Percentiles rank a stretch among this genome's conserved stretches.
These are phyloP conservation scores for Athelia sp. DNA, from an alignment of 1,284 basidiomycete genomes.

Conservation along the genomic window DNA sequence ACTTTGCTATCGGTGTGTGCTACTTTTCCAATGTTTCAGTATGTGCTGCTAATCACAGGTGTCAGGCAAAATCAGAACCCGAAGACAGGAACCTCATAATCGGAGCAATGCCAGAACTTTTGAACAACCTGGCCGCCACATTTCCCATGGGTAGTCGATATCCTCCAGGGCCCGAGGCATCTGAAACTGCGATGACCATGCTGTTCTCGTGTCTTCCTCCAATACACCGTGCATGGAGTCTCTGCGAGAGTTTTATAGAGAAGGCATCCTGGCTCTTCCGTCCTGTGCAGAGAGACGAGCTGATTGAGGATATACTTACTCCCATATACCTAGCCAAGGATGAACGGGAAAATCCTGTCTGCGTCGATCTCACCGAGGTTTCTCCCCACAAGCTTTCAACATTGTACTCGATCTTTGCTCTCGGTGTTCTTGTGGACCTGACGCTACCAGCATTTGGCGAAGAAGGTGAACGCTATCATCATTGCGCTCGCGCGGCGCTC, in stretches of 20 bases:
- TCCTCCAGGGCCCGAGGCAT: too few relatives aligned
- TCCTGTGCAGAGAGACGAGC: slow-evolving; percentile 58
- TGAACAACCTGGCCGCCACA: neutral
- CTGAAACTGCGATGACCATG: slow-evolving; percentile 14
- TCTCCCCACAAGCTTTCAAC: slow-evolving; percentile 53
- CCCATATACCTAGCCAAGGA: slow-evolving; percentile 54
- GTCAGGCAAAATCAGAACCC: slow-evolving; percentile 41
- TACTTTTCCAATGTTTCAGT: too few relatives aligned
- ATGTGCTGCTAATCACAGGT: slow-evolving; percentile 9
- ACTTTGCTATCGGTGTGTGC: too few relatives aligned
- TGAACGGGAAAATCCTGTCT: slow-evolving; percentile 26
- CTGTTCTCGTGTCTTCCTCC: slow-evolving; percentile 44
- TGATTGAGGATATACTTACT: slow-evolving; percentile 56
- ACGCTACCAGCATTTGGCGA: slow-evolving; percentile 53
- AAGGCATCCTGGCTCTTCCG: slow-evolving; percentile 57
- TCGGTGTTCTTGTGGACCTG: slow-evolving; percentile 59
- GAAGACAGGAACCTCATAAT: slow-evolving; percentile 35
- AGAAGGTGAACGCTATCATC: slow-evolving; percentile 58
- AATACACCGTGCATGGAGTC: slow-evolving; percentile 54
- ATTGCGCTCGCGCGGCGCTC: slow-evolving; percentile 50
- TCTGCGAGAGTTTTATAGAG: slow-evolving; percentile 65
- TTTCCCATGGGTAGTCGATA: too few relatives aligned
- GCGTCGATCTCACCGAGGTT: slow-evolving; percentile 19
- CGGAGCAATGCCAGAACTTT: neutral
- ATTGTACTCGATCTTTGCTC: slow-evolving; percentile 53